phyloP scores from a whole-genome alignment of 495 filamentous ascomycete species.

The Neurospora tetraspora region DNA sequence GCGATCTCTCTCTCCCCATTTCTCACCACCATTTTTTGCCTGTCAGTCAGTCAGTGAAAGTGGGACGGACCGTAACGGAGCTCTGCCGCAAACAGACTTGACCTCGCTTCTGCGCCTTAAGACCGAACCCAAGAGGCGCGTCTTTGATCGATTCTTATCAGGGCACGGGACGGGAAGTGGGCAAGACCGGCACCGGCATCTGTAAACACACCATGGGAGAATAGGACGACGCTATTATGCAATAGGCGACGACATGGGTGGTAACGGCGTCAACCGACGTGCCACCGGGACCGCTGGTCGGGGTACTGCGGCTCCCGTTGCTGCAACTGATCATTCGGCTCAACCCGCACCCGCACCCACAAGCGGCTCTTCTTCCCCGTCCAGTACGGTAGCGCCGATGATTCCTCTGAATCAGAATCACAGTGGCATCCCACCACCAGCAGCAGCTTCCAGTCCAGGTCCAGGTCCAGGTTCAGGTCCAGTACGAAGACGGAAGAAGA shows the following conservation, averaged over 20 bases:
- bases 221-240: neutral
- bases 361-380: neutral
- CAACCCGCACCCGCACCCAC: neutral
- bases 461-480: neutral
- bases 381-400: neutral
- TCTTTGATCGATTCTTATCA: neutral
- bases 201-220: neutral
- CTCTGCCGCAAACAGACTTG: neutral
- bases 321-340: neutral
- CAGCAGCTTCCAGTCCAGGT: neutral
- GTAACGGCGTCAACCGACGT: neutral
- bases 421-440: neutral
- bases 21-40: neutral
- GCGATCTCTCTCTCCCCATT: neutral
- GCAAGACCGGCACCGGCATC: neutral
- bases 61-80: neutral
- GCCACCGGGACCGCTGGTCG: neutral
- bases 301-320: neutral
- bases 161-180: neutral
- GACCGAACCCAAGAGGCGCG: neutral
- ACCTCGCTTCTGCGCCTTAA: neutral
- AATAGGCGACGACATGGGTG: neutral
- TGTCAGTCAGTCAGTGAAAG: neutral
- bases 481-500: conserved; percentile 1
- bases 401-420: neutral